A percentile compares a stretch with the other conserved stretches of the same genome.
These are phyloP conservation scores for Fusarium sp. DNA, from an alignment of 2,329 filamentous ascomycete species.

Conservation along the genomic window DNA sequence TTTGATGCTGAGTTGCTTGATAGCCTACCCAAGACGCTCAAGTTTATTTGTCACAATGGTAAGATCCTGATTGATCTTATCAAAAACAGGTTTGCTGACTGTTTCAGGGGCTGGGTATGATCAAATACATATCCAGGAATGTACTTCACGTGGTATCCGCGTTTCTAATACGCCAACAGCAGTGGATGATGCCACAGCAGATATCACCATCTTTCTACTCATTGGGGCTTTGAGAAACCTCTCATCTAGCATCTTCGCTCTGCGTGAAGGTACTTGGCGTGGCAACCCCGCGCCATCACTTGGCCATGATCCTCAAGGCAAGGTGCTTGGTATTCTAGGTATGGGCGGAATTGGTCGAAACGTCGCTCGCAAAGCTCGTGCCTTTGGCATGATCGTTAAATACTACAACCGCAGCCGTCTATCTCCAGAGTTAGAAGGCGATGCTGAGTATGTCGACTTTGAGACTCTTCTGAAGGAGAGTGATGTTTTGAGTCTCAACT, in stretches of 20 bases:
- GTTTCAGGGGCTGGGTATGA: slow-evolving; percentile 83
- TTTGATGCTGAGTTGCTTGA: slow-evolving; percentile 77
- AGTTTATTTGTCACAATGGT: slow-evolving; percentile 72
- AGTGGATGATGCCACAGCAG: slow-evolving; percentile 85
- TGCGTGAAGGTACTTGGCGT: slow-evolving; percentile 76
- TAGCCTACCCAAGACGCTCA: slow-evolving; percentile 63
- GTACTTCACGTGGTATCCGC: slow-evolving; percentile 71
- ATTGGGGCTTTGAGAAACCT: slow-evolving; percentile 82
- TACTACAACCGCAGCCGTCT: slow-evolving; percentile 79
- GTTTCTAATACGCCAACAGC: slow-evolving; percentile 87
- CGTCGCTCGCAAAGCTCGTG: slow-evolving; percentile 77
- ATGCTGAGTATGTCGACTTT: slow-evolving; percentile 76
- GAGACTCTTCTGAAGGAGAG: slow-evolving; percentile 76
- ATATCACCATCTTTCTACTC: slow-evolving; percentile 82
- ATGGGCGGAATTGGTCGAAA: slow-evolving; percentile 89
- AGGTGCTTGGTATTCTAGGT: slow-evolving; percentile 81
- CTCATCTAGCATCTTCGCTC: slow-evolving; percentile 70
- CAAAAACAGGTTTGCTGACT: background rate
- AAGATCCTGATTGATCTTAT: background rate
- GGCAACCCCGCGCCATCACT: slow-evolving; percentile 66
- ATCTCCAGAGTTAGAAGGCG: slow-evolving; percentile 63
- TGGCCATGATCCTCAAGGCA: slow-evolving; percentile 83
- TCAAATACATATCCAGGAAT: slow-evolving; percentile 79
- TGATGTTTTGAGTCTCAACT: slow-evolving; percentile 82
- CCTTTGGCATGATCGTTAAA: slow-evolving; percentile 78